Conservation (phyloP, 306 rosid genomes). For the Lathyrus oleraceus region DNA sequence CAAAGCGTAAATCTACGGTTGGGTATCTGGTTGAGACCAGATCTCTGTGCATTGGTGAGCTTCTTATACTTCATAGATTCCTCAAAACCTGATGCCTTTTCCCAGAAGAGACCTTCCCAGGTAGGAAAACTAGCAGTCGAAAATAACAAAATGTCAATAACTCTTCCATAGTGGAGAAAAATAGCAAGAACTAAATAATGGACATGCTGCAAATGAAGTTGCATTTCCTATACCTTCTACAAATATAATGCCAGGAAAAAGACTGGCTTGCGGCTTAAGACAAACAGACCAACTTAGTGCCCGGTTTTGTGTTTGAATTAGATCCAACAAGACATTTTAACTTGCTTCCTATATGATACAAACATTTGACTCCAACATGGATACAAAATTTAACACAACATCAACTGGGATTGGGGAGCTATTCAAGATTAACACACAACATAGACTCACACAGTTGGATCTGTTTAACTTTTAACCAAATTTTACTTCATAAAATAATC, state of each 20-base stretch:
- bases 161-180: not conserved
- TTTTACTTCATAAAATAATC: not conserved
- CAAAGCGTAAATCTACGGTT: conserved; percentile 99
- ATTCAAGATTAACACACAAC: not conserved
- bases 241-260: not conserved
- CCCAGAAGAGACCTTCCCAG: conserved; percentile 99
- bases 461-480: not conserved
- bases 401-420: not conserved
- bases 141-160: conserved; percentile 31
- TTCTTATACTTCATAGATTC: conserved; percentile 99
- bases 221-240: too few relatives aligned
- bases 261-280: not conserved
- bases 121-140: conserved; percentile 73
- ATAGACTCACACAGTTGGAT: not conserved
- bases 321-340: not conserved
- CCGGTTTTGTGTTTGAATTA: not conserved
- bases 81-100: conserved; percentile 98
- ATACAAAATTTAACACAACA: not conserved
- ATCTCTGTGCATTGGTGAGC: conserved; percentile 99
- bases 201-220: conserved; percentile 16
- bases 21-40: conserved; percentile 99
- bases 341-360: not conserved
- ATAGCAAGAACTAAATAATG: conserved; percentile 10
- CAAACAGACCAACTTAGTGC: not conserved
- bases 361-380: not conserved